These are phyloP conservation scores for Mallotus repandus DNA, from an alignment of 441 rosid species.

Conservation along the genomic window DNA sequence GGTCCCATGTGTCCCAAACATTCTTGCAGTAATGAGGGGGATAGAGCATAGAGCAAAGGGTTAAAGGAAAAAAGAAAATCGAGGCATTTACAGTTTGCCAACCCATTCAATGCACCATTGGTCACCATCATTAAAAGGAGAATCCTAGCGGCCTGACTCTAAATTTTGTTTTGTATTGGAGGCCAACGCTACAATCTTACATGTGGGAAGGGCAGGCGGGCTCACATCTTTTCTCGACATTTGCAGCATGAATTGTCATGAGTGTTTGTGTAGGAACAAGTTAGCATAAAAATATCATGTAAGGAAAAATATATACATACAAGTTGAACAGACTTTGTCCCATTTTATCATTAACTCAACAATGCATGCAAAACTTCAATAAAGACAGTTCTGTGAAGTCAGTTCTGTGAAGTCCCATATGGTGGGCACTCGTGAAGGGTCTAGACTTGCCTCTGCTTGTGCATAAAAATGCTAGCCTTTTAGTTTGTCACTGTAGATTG, in stretches of 20 bases:
- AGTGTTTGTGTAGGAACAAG: neutral
- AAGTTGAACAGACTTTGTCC: neutral
- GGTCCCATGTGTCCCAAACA: constrained; percentile 27
- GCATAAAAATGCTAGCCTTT: neutral
- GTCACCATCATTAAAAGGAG: constrained; percentile 22
- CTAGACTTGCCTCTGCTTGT: neutral
- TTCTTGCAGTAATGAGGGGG: constrained; percentile 22
- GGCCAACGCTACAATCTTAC: neutral
- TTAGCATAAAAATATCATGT: neutral
- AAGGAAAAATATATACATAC: neutral
- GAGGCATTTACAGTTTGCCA: neutral
- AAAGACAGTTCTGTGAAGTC: neutral
- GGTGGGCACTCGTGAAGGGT: constrained; percentile 1
- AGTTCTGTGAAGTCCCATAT: neutral
- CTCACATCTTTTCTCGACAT: neutral
- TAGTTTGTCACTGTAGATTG: neutral
- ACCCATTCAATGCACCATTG: neutral
- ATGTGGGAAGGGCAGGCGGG: neutral
- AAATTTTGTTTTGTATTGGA: constrained; percentile 17
- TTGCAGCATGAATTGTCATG: neutral
- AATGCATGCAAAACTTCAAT: neutral
- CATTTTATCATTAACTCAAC: constrained; percentile 1
- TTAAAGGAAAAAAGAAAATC: neutral
- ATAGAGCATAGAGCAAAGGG: constrained; percentile 14
- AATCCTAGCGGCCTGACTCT: neutral